phyloP scores from a whole-genome alignment of 495 filamentous ascomycete species.

The Daldinia vernicosa region DNA sequence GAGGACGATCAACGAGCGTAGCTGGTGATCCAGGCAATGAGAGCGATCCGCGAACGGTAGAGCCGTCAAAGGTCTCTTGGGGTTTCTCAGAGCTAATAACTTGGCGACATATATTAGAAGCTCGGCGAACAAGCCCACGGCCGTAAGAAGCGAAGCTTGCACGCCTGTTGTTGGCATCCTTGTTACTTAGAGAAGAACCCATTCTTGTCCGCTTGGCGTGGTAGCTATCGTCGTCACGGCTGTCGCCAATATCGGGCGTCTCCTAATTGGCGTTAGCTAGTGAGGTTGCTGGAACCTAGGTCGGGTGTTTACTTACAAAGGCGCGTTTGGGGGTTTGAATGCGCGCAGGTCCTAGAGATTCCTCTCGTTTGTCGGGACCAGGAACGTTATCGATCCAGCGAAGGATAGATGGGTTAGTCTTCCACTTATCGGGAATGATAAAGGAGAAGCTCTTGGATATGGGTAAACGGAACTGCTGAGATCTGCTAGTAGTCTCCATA shows the following conservation, averaged over 20 bases:
- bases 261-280: conserved; percentile 24
- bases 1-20: conserved; percentile 22
- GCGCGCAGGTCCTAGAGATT: conserved; percentile 16
- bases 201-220: conserved; percentile 27
- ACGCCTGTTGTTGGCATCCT: conserved; percentile 3
- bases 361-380: conserved; percentile 13
- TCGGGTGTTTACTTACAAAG: conserved; percentile 24
- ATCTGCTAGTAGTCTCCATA: background rate
- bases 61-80: background rate
- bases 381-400: conserved; percentile 38
- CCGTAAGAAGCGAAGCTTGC: conserved; percentile 12
- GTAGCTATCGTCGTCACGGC: conserved; percentile 10
- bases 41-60: background rate
- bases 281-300: background rate
- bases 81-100: background rate
- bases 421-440: conserved; percentile 27
- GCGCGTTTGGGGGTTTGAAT: conserved; percentile 31
- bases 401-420: conserved; percentile 22
- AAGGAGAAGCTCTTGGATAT: conserved; percentile 34
- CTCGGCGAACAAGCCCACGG: conserved; percentile 13
- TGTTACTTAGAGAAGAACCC: conserved; percentile 2
- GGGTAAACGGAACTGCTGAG: conserved; percentile 21
- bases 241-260: conserved; percentile 3
- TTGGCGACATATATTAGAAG: conserved; percentile 27
- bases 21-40: conserved; percentile 10